phyloP scores from a whole-genome alignment of 345 rosid species.

The Hevea brasiliensis region DNA sequence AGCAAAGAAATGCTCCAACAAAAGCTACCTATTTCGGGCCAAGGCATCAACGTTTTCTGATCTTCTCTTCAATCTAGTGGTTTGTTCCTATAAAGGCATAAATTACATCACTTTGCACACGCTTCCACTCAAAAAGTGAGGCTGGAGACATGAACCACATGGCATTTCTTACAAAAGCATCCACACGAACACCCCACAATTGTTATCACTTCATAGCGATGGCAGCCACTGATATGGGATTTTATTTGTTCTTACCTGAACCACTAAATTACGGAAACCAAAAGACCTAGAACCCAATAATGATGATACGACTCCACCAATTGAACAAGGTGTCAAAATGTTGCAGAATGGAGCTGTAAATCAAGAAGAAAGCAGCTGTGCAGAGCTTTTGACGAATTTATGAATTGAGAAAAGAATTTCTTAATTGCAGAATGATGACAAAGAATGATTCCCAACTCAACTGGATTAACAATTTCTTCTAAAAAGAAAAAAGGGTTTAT shows the following conservation, averaged over 20 bases:
- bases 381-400: not conserved
- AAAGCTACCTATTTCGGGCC: not conserved
- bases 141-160: not conserved
- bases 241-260: not conserved
- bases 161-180: conserved; percentile 4
- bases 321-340: not conserved
- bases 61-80: not conserved
- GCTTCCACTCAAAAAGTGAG: conserved; percentile 6
- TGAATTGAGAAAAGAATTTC: not conserved
- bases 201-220: not conserved
- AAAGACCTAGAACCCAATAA: not conserved
- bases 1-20: too few relatives aligned
- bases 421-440: conserved; percentile 12
- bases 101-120: conserved; percentile 3
- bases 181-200: not conserved
- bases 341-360: not conserved
- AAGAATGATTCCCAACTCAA: conserved; percentile 35
- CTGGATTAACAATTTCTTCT: conserved; percentile 12
- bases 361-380: not conserved
- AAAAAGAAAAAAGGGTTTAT: not conserved
- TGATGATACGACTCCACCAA: not conserved
- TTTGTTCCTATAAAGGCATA: not conserved
- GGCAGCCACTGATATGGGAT: not conserved
- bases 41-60: not conserved
- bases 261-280: not conserved